Evolutionary conservation across 2,329 filamentous ascomycete genomes (phyloP), one percentile per base, ranked within the genome.

Genomic region (Neocatenulostroma microsporum): DNA sequence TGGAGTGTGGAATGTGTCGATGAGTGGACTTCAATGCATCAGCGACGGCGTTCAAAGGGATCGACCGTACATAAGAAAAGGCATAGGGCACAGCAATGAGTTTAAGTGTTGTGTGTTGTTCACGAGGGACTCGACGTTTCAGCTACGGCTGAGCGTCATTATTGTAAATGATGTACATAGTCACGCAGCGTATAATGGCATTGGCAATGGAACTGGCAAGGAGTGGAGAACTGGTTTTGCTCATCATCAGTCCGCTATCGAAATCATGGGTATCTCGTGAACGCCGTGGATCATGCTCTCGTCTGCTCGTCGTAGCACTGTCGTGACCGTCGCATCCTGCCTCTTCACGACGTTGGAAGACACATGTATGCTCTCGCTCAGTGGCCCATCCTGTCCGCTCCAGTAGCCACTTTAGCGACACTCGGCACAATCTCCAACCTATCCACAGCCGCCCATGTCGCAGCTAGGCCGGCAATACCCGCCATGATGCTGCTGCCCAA

Each of bases 401-500:
- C 51, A 19, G 44, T 39, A n/a, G 40, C 45, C 15, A 55, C 34
- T 12, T 28, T 38, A 12, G 34, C 38, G 36, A 32, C 47, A 21
- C 45, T 48, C 27, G 50, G 48, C 14, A 54, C 47, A 13, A 53
- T 45, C 31, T 51, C 47, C 24, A 47, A 41, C 15, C 49, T 42
- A 27, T 55, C 52, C 2, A 53, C 41, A 14, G 50, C 49, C 13
- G 53, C 54, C 51, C 51, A 56, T 20, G 47, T 45, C 17, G 53
- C 53, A 9, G 42, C 19, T 10, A 46, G n/a, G 10, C 50, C 45
- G 37, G 43, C 47, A 26, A 53, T 18, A 13, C 36, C 41, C 28
- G 47, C 41, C 24, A 55, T 39, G 10, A 59, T 36, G 2, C 61
- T 58, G 13, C 70, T 52, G 5, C 56, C 64, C 23, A 77, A 44